phyloP scores from a whole-genome alignment of 176 grass and related monocot genomes.

The Triticum timopheevii region DNA sequence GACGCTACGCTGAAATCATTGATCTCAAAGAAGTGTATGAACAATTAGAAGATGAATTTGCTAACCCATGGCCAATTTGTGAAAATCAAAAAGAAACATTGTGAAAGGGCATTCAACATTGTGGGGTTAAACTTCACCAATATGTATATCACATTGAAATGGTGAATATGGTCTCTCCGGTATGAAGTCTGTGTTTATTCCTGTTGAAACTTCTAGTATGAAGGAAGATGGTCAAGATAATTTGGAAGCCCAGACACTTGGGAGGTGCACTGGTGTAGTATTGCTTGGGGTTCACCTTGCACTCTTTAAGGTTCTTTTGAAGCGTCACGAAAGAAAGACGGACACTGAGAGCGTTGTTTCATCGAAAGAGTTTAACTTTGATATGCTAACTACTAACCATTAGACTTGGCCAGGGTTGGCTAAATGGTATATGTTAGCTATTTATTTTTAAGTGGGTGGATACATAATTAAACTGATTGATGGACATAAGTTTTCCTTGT shows the following conservation, averaged over 20 bases:
- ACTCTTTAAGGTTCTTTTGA: no score
- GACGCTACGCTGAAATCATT: conserved; percentile 65
- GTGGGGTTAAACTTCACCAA: conserved; percentile 37
- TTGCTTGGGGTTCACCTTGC: conserved; percentile 70
- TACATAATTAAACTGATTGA: not conserved
- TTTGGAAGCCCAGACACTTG: conserved; percentile 56
- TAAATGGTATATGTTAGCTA: conserved; percentile 83
- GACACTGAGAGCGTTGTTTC: conserved; percentile 50
- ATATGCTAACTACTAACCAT: conserved; percentile 69
- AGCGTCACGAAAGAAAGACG: conserved; percentile 79
- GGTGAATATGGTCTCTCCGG: conserved; percentile 43
- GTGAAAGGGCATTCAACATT: conserved; percentile 37
- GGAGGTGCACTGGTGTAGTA: conserved; percentile 66
- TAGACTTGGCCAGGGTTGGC: conserved; percentile 90
- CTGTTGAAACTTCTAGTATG: conserved; percentile 62
- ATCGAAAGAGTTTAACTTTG: conserved; percentile 70
- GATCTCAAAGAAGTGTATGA: conserved; percentile 80
- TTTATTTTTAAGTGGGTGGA: conserved; percentile 63
- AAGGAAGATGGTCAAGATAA: conserved; percentile 66
- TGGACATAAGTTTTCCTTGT: not conserved
- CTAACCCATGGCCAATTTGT: conserved; percentile 77
- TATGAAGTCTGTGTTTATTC: conserved; percentile 56
- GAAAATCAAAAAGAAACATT: conserved; percentile 44
- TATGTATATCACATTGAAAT: conserved; percentile 50
- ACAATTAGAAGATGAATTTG: conserved; percentile 85